A percentile compares a stretch with the other conserved stretches of the same genome.
Evolutionary conservation across 202 grass and related monocot genomes (phyloP).

Genomic region (Dendrocalamus latiflorus): DNA sequence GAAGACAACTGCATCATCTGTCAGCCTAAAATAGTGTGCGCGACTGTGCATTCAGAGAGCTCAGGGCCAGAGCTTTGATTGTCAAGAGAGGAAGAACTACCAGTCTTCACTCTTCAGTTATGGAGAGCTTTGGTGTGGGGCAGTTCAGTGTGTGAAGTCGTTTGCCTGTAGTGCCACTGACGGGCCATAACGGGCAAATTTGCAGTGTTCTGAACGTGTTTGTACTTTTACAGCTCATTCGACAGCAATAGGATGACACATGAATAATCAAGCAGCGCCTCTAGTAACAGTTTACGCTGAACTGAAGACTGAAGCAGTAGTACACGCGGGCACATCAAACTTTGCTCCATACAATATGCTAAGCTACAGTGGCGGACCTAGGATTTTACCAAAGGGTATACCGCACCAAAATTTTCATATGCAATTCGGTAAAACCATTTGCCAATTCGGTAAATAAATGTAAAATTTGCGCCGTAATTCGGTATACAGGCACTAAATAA

Average conservation of each 20-base stretch:
- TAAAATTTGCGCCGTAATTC: too few species aligned
- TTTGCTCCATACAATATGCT: not conserved
- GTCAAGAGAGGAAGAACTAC: not conserved
- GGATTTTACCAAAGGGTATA: too few species aligned
- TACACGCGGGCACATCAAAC: not conserved
- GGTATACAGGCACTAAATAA: too few species aligned
- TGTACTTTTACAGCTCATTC: not conserved
- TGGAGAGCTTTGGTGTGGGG: not conserved
- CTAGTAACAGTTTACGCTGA: not conserved
- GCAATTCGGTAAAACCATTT: too few species aligned
- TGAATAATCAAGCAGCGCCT: not conserved
- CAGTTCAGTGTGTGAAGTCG: not conserved
- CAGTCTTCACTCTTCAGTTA: not conserved
- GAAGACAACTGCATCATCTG: not conserved
- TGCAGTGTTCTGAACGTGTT: not conserved
- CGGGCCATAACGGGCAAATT: not conserved
- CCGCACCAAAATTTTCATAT: too few species aligned
- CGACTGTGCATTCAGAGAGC: not conserved
- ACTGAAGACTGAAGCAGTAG: not conserved
- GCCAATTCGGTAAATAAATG: too few species aligned
- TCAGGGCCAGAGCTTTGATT: constrained; percentile 3
- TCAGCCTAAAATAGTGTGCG: not conserved
- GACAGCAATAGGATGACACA: not conserved
- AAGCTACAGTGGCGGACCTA: too few species aligned
- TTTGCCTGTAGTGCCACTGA: not conserved